Conservation (phyloP, 441 rosid genomes). For the Kokia cookei region DNA sequence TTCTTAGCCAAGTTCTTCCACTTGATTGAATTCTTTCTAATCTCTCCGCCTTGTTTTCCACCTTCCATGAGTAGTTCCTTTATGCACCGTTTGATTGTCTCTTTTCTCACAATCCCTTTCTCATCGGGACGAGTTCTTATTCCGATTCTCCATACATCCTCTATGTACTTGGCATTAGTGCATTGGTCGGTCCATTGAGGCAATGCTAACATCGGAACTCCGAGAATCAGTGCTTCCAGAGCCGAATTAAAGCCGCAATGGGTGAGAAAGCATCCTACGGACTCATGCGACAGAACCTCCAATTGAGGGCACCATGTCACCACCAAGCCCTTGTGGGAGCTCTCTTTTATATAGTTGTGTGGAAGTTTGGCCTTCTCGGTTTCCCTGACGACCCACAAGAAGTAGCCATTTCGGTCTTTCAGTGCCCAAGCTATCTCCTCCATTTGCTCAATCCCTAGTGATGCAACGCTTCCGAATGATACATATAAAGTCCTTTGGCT, state of each 20-base stretch:
- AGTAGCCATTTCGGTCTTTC: constrained; percentile 20
- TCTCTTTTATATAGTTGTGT: constrained; percentile 9
- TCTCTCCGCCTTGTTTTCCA: constrained; percentile 30
- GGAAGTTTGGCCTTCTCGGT: constrained; percentile 42
- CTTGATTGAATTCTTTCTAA: constrained; percentile 26
- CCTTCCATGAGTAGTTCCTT: constrained; percentile 26
- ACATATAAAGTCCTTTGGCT: constrained; percentile 36
- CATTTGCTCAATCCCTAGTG: constrained; percentile 32
- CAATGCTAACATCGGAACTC: constrained; percentile 53
- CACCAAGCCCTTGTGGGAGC: constrained; percentile 27
- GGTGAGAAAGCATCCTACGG: constrained; percentile 35
- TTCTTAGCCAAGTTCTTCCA: constrained; percentile 36
- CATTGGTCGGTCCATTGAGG: constrained; percentile 59
- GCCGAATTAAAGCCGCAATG: constrained; percentile 49
- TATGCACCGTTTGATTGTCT: constrained; percentile 24
- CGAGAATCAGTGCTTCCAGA: constrained; percentile 43
- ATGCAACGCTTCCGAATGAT: constrained; percentile 47
- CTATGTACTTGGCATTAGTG: constrained; percentile 31
- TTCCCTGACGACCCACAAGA: not conserved
- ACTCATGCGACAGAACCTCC: constrained; percentile 38
- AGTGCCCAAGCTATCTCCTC: constrained; percentile 40
- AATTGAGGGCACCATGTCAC: constrained; percentile 52
- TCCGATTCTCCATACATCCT: constrained; percentile 48
- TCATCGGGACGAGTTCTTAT: constrained; percentile 20
- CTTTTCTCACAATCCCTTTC: constrained; percentile 29